Base-by-base conservation (phyloP, 208 protist species). In the Trypanosomatidae sp. region DNA sequence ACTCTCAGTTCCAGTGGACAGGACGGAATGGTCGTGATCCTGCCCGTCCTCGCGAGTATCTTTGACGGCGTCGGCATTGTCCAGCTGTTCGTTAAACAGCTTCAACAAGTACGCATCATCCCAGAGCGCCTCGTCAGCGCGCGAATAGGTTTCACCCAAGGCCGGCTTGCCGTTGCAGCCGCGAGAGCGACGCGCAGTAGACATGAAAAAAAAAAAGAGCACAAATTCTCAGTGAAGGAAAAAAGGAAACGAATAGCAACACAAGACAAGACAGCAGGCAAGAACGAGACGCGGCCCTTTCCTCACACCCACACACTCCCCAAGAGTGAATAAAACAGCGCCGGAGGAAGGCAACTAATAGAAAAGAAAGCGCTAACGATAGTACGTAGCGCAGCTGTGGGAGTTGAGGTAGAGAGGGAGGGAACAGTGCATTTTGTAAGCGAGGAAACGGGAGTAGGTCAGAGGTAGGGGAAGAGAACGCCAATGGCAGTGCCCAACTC, bases 61-160 rank as follows among this genome's bases (percentile, higher is more conserved):
- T 41, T 49, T 69, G 43, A 71, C 52, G 3, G 60, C 74, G 3
- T 65, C 53, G 41, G 71, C 8, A 58, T 81, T 69, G 28, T 86
- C 86, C n/a, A 95, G 69, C 71, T 97, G 90, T 66, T 74, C 84
- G 56, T 94, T 91, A 71, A 89, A 97, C 1, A 94, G 70, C 58
- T 81, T 76, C 66, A 95, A 76, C 22, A 97, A 80, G n/a, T 93
- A 89, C 13, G 69, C 74, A 76, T 97, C 92, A 68, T 97, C 90
- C 91, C 92, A 97, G 0, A 97, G 74, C 6, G 86, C 84, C 8
- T 76, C 69, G 69, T 92, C 85, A 7, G 69, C 86, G 15, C 75
- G 55, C 8, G 85, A 85, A 73, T 88, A 90, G 17, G 66, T 77
- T 71, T 77, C 58, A 0, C 50, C 76, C 2, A 72, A 73, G 0